Conservation (phyloP, 805 yeast genomes). For the Clavispora phyllophila region DNA sequence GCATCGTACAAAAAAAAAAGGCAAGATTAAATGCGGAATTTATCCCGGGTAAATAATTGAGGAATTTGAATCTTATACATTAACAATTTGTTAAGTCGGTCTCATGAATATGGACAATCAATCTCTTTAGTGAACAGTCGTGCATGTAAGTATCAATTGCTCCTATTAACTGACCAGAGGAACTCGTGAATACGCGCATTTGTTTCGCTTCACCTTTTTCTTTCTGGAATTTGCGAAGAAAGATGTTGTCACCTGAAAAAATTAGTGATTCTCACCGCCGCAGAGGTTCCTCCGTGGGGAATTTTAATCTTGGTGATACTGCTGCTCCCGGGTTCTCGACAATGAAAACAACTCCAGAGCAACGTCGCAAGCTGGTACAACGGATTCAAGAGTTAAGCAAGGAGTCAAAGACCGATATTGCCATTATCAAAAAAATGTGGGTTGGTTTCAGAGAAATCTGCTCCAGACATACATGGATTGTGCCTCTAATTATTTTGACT, state of each 20-base stretch:
- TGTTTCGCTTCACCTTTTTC: neutral
- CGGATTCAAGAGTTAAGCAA: slow-evolving; percentile 27
- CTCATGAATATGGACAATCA: neutral
- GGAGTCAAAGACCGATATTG: slow-evolving; percentile 40
- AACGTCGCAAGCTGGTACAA: slow-evolving; percentile 30
- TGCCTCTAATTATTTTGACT: slow-evolving; percentile 50
- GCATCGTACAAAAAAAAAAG: too few species aligned
- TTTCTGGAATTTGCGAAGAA: neutral
- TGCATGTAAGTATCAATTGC: neutral
- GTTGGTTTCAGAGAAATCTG: slow-evolving; percentile 55
- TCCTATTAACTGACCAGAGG: neutral
- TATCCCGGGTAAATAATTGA: too few species aligned
- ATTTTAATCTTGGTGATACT: slow-evolving; percentile 69
- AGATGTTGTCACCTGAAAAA: slow-evolving; percentile 9
- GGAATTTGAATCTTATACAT: too few species aligned
- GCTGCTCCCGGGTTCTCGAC: slow-evolving; percentile 64
- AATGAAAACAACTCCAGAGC: slow-evolving; percentile 45
- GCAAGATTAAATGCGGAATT: too few species aligned
- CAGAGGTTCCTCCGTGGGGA: slow-evolving; percentile 70
- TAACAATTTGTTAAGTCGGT: too few species aligned
- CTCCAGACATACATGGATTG: slow-evolving; percentile 65
- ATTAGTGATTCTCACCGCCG: slow-evolving; percentile 20
- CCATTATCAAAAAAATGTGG: slow-evolving; percentile 51
- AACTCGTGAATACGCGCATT: neutral
- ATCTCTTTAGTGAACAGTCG: neutral